Evolutionary conservation across 2,329 filamentous ascomycete species (phyloP).

Genomic region (Ophiostoma piceae): DNA sequence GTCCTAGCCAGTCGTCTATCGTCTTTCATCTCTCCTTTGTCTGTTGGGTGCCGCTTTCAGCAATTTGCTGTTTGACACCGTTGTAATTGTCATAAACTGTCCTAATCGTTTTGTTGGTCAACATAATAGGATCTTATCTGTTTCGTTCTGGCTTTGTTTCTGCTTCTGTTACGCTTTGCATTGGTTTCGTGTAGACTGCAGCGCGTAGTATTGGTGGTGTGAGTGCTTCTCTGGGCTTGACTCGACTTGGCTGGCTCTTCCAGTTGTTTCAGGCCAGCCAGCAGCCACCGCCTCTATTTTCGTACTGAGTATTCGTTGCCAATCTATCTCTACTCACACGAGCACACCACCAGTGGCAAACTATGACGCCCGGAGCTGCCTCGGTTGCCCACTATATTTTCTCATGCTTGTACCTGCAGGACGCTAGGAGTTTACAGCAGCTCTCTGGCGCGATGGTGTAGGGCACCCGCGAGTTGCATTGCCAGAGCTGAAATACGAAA

Average conservation of each 20-base stretch:
- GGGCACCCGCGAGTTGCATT: not conserved
- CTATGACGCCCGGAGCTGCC: not conserved
- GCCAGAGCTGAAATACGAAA: not conserved
- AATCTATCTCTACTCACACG: not conserved
- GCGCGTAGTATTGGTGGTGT: not conserved
- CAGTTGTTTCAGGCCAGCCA: not conserved
- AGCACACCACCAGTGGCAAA: constrained; percentile 10
- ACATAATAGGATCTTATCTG: not conserved
- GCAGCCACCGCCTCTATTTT: not conserved
- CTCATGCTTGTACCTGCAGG: constrained; percentile 1
- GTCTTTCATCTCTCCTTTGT: not conserved
- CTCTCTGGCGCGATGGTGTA: not conserved
- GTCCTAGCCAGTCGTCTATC: not conserved
- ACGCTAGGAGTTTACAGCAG: constrained; percentile 9
- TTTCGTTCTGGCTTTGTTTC: not conserved
- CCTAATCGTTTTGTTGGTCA: not conserved
- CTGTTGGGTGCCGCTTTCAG: not conserved
- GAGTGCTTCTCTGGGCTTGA: not conserved
- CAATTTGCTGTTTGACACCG: not conserved
- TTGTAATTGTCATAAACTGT: not conserved
- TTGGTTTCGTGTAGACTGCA: not conserved
- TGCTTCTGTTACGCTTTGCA: not conserved
- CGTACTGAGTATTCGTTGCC: no score
- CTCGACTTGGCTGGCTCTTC: not conserved
- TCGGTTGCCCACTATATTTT: not conserved